Conservation (phyloP, 306 rosid species). For the Argentina anserina region DNA sequence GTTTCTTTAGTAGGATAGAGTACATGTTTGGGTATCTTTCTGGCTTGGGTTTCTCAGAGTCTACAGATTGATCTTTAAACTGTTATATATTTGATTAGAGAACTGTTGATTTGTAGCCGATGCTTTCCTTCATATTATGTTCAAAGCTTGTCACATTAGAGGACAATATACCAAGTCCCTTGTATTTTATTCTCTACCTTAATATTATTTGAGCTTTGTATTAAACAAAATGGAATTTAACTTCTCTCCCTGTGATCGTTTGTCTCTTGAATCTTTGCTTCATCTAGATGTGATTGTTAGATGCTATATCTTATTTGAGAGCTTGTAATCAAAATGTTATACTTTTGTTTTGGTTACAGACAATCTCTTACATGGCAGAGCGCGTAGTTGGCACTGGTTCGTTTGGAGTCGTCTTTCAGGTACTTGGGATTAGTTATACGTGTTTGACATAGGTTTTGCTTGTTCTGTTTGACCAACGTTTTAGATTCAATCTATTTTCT, state of each 20-base stretch:
- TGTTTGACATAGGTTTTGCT: slow-evolving; percentile 12
- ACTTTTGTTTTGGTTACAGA: slow-evolving; percentile 42
- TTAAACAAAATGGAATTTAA: not conserved
- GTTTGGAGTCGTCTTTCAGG: slow-evolving; percentile 94
- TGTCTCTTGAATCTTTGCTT: not conserved
- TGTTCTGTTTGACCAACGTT: not conserved
- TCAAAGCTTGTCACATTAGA: not conserved
- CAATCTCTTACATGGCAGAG: slow-evolving; percentile 88
- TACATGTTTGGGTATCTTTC: not conserved
- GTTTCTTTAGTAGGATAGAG: not conserved
- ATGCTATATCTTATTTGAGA: slow-evolving; percentile 3
- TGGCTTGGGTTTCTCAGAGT: not conserved
- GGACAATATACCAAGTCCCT: not conserved
- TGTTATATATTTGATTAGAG: not conserved
- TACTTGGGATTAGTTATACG: slow-evolving; percentile 27
- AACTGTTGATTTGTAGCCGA: not conserved
- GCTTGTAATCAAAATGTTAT: not conserved
- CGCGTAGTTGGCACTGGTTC: slow-evolving; percentile 97
- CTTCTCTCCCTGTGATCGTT: not conserved
- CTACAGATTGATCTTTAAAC: not conserved
- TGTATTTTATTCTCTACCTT: not conserved
- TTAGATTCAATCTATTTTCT: not conserved
- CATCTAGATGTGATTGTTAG: not conserved
- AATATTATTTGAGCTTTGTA: not conserved
- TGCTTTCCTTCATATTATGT: not conserved